Evolutionary conservation across 208 protist species (phyloP), one percentile per base, ranked within the genome.

Genomic region (Wallacemonas collosoma): DNA sequence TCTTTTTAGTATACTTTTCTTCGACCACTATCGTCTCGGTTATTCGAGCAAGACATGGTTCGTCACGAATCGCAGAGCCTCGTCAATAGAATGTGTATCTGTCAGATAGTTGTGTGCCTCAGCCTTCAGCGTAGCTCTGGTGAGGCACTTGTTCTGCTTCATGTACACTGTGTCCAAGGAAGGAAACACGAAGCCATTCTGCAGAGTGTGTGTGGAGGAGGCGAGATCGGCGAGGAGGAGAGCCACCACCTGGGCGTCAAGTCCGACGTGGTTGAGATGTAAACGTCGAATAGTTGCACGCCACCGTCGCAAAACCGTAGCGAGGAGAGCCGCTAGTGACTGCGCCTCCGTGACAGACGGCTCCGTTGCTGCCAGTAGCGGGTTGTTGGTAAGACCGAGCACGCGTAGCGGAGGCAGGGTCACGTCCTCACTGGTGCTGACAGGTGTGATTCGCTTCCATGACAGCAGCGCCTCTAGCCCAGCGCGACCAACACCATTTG

Each of bases 381-480:
- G 60, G 51, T 78, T 78, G 51, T 78, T 78, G 57, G 73, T 73
- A 7, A 78, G 67, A 9, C 73, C 73, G 55, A 78, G 53, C 15
- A 71, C 67, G 36, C 68, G 57, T 41, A 78, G 57, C 38, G 1
- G 1, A 45, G 60, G 45, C 41, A 60, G 2, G 14, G 57, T 8
- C n/a, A 7, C 48, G 5, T 14, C 40, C 45, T 50, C 45, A 6
- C 45, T 50, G 12, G 45, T 50, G 60, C n/a, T 4, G n/a, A 4
- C 12, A 8, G 41, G 5, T 38, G 41, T 48, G 3, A 3, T 44
- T 41, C 4, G 41, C 60, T 12, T 36, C 60, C 60, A 65, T 11
- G n/a, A 17, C 43, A 38, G 35, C 51, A 78, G 70, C 7, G 67
- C 58, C 40, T 66, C 15, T 11, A 78, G 17, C 1, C 73, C 73